phyloP scores from a whole-genome alignment of 2,329 filamentous ascomycete species.

The Curvularia verruculosa region DNA sequence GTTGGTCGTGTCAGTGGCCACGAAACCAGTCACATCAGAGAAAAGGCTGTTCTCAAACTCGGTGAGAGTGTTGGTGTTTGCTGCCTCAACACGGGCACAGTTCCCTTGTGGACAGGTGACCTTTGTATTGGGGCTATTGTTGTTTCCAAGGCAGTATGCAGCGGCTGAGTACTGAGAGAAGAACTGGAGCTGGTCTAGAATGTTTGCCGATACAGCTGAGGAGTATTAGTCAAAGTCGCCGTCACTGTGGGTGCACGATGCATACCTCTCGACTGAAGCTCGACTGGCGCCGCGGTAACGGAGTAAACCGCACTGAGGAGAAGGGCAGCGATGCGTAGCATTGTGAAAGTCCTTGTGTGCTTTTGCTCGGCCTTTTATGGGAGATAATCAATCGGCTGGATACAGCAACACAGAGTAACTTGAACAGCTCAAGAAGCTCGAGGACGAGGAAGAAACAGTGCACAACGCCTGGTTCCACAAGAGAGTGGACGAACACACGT shows the following conservation, averaged over 20 bases:
- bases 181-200: constrained; percentile 53
- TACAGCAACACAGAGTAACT: not conserved
- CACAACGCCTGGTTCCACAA: not conserved
- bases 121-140: constrained; percentile 52
- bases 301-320: constrained; percentile 29
- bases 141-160: constrained; percentile 59
- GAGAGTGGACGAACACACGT: not conserved
- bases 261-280: constrained; percentile 39
- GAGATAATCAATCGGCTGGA: not conserved
- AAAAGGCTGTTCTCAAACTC: constrained; percentile 55
- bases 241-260: not conserved
- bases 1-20: constrained; percentile 55
- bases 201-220: constrained; percentile 47
- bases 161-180: constrained; percentile 61
- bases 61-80: constrained; percentile 53
- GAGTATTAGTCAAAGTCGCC: not conserved
- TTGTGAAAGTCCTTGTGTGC: constrained; percentile 15
- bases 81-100: constrained; percentile 57
- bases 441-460: not conserved
- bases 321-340: constrained; percentile 26
- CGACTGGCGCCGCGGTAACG: constrained; percentile 36
- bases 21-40: constrained; percentile 56
- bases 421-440: not conserved
- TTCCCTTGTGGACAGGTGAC: constrained; percentile 55
- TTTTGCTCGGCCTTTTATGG: constrained; percentile 1